Conservation (phyloP, 345 rosid genomes). For the Noccaea bulbosa region DNA sequence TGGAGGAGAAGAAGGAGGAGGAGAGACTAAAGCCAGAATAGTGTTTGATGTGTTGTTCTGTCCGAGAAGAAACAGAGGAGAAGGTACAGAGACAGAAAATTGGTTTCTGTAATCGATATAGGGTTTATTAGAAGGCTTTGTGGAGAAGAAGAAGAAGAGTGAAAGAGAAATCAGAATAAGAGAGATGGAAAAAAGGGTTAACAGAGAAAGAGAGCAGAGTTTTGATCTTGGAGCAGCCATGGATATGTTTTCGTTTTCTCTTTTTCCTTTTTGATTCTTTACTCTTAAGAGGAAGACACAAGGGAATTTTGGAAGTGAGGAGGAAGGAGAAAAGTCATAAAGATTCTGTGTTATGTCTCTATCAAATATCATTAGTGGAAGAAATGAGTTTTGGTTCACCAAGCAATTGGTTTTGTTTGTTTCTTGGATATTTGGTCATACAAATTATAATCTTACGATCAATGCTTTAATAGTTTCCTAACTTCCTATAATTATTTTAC, state of each 20-base stretch:
- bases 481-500: not conserved
- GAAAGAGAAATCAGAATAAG: slow-evolving; percentile 33
- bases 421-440: not conserved
- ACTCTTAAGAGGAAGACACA: slow-evolving; percentile 9
- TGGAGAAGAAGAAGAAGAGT: slow-evolving; percentile 22
- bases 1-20: slow-evolving; percentile 5
- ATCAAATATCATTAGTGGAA: slow-evolving; percentile 36
- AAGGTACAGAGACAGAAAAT: slow-evolving; percentile 28
- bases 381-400: slow-evolving; percentile 41
- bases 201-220: slow-evolving; percentile 39
- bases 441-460: not conserved
- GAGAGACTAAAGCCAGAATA: not conserved
- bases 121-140: slow-evolving; percentile 29
- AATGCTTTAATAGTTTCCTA: not conserved
- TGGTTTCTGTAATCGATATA: slow-evolving; percentile 35
- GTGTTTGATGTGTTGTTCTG: slow-evolving; percentile 28
- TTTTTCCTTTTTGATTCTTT: slow-evolving; percentile 1
- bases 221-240: slow-evolving; percentile 44
- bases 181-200: slow-evolving; percentile 26
- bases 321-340: slow-evolving; percentile 32
- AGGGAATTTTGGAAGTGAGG: slow-evolving; percentile 25
- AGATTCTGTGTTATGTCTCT: slow-evolving; percentile 33
- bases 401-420: slow-evolving; percentile 34
- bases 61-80: not conserved
- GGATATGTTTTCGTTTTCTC: not conserved